Evolutionary conservation across 2,329 filamentous ascomycete genomes (phyloP).

Genomic region (Fusarium phyllophilum): DNA sequence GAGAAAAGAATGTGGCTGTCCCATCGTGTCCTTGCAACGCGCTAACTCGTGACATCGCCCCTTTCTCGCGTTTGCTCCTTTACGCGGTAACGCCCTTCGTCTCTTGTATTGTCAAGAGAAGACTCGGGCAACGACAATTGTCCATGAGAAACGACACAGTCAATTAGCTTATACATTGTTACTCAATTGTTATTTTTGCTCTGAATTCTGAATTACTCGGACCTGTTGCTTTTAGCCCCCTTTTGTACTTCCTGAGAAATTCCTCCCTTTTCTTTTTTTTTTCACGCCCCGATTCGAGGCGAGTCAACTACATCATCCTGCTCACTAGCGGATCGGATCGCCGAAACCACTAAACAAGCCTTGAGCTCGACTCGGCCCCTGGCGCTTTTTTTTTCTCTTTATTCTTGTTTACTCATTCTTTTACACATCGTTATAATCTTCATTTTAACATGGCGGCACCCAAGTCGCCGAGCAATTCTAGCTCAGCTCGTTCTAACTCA

Average conservation of each 20-base stretch:
- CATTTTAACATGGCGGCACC: conserved; percentile 42
- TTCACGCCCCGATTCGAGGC: conserved; percentile 7
- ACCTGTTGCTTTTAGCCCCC: background rate
- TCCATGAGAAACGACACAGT: conserved; percentile 6
- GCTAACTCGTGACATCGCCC: conserved; percentile 49
- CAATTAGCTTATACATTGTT: background rate
- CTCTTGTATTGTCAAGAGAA: background rate
- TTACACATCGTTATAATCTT: background rate
- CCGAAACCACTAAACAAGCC: conserved; percentile 7
- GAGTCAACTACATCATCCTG: conserved; percentile 42
- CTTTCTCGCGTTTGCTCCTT: conserved; percentile 48
- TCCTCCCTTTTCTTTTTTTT: conserved; percentile 19
- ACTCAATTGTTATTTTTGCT: background rate
- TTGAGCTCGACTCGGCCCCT: conserved; percentile 3
- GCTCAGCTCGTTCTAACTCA: conserved; percentile 46
- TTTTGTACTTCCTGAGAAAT: background rate
- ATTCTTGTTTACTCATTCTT: background rate
- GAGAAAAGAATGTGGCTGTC: background rate
- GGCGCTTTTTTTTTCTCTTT: background rate
- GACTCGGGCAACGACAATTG: conserved; percentile 10
- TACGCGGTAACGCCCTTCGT: conserved; percentile 25
- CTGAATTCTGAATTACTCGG: background rate
- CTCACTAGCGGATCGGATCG: conserved; percentile 24
- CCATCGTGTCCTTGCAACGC: conserved; percentile 11
- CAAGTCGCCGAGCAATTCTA: conserved; percentile 44